Evolutionary conservation across 2,329 filamentous ascomycete species (phyloP), one percentile per base, ranked within the genome.

Genomic region (Sporothrix sp.): DNA sequence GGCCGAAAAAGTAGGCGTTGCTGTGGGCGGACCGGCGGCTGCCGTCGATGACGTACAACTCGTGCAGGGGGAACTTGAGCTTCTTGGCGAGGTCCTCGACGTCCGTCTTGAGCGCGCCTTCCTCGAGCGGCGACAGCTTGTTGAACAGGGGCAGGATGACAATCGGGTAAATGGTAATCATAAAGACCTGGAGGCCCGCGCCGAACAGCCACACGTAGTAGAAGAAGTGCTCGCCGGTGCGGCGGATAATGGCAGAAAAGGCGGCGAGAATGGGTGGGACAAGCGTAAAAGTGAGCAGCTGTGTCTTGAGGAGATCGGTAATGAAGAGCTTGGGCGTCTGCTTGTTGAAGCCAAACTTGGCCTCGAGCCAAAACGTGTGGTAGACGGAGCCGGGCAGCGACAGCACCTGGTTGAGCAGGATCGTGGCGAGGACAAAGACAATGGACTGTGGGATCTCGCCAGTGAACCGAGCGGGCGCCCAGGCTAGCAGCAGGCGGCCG

Each of bases 321-420:
- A 96, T 65, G 75, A 91, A 98, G 27, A 97, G 75, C 66, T 82
- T 82, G 50, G 88, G 72, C 0, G 93, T 97, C 75, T 95, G 89
- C 73, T 98, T 98, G 71, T 98, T 98, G 79, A 98, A 98, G 45
- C 93, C 93, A 61, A 95, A 98, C 65, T 88, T 86, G 70, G 96
- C 90, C 69, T 98, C 93, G 51, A 98, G 75, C 43, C 97, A 87
- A 63, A 98, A 98, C 11, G 88, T 93, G 70, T 90, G 83, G 74
- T 97, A 98, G 67, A 96, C 82, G 50, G 82, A 85, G 54, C 82
- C 78, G 3, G 93, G 93, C 48, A 97, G 71, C 52, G 83, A 85
- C 56, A 95, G 70, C 50, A 86, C 58, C 62, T 91, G 87, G 59
- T 89, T 85, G 61, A 94, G 78, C 61, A 95, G 67, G 60, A 88